Base-by-base conservation (phyloP, 208 protist genomes). In the Leishmania turanica region DNA sequence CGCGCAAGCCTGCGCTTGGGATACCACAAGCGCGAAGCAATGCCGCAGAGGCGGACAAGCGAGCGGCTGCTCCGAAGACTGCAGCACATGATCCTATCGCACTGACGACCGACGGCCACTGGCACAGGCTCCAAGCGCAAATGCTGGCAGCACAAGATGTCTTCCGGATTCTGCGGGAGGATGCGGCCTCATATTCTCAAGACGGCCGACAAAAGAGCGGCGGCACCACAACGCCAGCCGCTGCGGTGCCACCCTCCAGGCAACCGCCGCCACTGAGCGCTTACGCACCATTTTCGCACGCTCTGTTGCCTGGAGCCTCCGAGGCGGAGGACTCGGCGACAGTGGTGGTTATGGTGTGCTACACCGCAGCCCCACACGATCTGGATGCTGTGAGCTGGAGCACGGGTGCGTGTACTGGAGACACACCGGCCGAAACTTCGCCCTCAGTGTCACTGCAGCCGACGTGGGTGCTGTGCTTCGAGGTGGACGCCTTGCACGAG, bases 401-500 rank as follows among this genome's bases (percentile, higher is more conserved):
- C 70, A 5, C n/a, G 27, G 19, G 45, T 47, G n/a, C 70, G 47
- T 37, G n/a, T 21, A 21, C 60, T 19, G 60, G 60, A 4, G 8
- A 40, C 60, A 19, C 31, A 19, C 60, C 24, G 13, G 60, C n/a
- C 11, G 60, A 66, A 37, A 66, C 31, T 31, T 15, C n/a, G 70
- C 80, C 49, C 3, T 53, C 45, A 8, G 65, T 84, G 1, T 6
- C n/a, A 7, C 68, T 84, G 13, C 68, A 80, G 31, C 15, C 68
- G 40, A 62, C 75, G 56, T 84, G 74, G 80, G 54, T n/a, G 11
- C 42, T 84, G 27, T 71, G 75, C 40, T 75, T 79, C 9, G 80
- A 79, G 75, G 80, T 84, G 54, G 80, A 84, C 8, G 80, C 80
- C 2, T 31, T 51, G 56, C 68, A 80, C 34, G 74, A 54, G 51